phyloP scores from a whole-genome alignment of 768 basidiomycete genomes.

The Fistulinella prunicolor region DNA sequence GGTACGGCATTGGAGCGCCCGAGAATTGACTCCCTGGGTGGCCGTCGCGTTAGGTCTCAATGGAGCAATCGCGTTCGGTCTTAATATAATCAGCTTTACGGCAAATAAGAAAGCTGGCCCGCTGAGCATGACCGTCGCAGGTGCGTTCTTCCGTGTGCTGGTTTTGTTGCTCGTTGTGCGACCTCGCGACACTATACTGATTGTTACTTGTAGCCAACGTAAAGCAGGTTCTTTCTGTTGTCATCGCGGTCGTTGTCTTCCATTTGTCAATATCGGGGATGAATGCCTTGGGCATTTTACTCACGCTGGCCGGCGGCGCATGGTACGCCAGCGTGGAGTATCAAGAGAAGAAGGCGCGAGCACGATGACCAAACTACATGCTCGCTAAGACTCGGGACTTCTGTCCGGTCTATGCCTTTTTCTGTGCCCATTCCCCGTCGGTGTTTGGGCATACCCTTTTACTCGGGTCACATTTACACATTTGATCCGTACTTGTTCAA shows the following conservation, averaged over 20 bases:
- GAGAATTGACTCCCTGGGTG: constrained; percentile 38
- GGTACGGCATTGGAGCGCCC: constrained; percentile 48
- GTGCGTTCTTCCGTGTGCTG: constrained; percentile 37
- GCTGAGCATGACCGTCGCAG: constrained; percentile 87
- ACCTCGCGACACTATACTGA: constrained; percentile 3
- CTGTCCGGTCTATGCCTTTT: background rate
- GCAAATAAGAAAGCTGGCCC: constrained; percentile 93
- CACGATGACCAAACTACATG: constrained; percentile 4
- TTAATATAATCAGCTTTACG: constrained; percentile 93
- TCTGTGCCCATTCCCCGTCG: background rate
- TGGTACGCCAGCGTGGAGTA: constrained; percentile 74
- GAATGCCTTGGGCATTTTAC: constrained; percentile 78
- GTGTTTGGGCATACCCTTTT: background rate
- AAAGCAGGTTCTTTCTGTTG: constrained; percentile 89
- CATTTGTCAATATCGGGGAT: constrained; percentile 72
- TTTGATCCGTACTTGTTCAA: no score
- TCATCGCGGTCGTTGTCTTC: constrained; percentile 82
- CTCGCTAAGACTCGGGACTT: background rate
- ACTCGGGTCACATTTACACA: no score
- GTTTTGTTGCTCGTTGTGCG: background rate
- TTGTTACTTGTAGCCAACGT: constrained; percentile 63
- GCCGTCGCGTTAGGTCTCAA: constrained; percentile 65
- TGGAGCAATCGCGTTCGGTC: constrained; percentile 82
- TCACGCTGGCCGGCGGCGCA: constrained; percentile 86
- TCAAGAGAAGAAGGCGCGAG: constrained; percentile 39